A percentile compares a stretch with the other conserved stretches of the same genome.
These are phyloP conservation scores for Cutaneotrichosporon sp. DNA, from an alignment of 1,284 basidiomycete genomes.

Conservation along the genomic window DNA sequence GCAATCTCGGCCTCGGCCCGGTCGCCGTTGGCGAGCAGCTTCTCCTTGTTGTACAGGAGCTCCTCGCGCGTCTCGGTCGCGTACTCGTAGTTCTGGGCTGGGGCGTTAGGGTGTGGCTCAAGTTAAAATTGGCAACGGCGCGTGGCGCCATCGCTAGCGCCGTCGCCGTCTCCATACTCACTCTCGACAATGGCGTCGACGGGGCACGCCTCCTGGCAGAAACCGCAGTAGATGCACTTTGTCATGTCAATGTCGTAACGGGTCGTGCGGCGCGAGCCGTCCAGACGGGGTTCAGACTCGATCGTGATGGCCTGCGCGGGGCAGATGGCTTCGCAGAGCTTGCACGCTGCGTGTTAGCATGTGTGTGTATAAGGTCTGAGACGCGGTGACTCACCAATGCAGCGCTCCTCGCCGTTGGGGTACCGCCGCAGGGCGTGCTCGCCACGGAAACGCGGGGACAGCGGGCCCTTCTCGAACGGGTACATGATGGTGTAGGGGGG, in stretches of 20 bases:
- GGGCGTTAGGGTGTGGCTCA: constrained; percentile 1
- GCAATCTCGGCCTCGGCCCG: constrained; percentile 93
- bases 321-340: constrained; percentile 98
- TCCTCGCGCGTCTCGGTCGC: constrained; percentile 98
- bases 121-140: too few relatives aligned
- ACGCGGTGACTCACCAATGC: constrained; percentile 78
- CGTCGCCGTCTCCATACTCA: constrained; percentile 49
- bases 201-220: constrained; percentile 98
- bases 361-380: too few relatives aligned
- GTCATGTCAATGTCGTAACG: constrained; percentile 96
- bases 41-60: constrained; percentile 96
- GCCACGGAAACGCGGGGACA: constrained; percentile 96
- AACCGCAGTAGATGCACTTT: constrained; percentile 94
- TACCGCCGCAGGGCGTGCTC: constrained; percentile 98
- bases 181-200: constrained; percentile 99
- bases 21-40: constrained; percentile 92
- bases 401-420: constrained; percentile 96
- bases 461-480: constrained; percentile 89
- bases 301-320: constrained; percentile 99
- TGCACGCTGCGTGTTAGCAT: constrained; percentile 70
- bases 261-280: constrained; percentile 94
- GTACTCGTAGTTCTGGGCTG: constrained; percentile 93
- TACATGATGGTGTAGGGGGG: constrained; percentile 95
- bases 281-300: constrained; percentile 91
- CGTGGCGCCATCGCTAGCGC: background rate